Percentiles rank a stretch among this genome's conserved stretches.
Evolutionary conservation across 352 stramenopile species (phyloP).

Genomic region (Chrysophaeum taylorii): DNA sequence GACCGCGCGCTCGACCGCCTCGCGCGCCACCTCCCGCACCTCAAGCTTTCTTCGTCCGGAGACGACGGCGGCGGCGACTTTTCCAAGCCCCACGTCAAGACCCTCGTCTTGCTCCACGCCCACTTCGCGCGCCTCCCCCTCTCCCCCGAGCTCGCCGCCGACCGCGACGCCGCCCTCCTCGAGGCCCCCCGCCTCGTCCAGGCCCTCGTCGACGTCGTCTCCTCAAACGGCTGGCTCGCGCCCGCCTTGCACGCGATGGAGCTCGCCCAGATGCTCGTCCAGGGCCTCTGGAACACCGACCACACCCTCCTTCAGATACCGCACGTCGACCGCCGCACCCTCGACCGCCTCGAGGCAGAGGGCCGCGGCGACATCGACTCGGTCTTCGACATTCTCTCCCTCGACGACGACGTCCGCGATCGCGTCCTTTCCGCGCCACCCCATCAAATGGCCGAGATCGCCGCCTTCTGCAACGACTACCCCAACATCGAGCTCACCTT

Average conservation of each 20-base stretch:
- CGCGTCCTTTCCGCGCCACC: slow-evolving; percentile 68
- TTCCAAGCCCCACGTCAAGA: slow-evolving; percentile 85
- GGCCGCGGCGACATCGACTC: slow-evolving; percentile 61
- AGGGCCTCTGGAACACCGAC: slow-evolving; percentile 94
- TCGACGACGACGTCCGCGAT: slow-evolving; percentile 63
- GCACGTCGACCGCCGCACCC: slow-evolving; percentile 83
- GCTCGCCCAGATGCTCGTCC: slow-evolving; percentile 96
- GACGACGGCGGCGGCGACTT: too few relatives aligned
- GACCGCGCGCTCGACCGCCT: slow-evolving; percentile 81
- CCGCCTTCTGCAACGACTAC: slow-evolving; percentile 98
- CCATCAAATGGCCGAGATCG: slow-evolving; percentile 86
- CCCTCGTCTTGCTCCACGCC: slow-evolving; percentile 87
- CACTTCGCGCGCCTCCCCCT: slow-evolving; percentile 89
- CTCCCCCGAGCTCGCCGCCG: slow-evolving; percentile 72
- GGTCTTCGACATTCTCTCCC: slow-evolving; percentile 67
- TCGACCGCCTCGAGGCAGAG: slow-evolving; percentile 43
- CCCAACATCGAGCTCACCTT: slow-evolving; percentile 92
- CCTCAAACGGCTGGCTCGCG: slow-evolving; percentile 95
- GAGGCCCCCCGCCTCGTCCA: slow-evolving; percentile 85
- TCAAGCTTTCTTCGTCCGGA: slow-evolving; percentile 6
- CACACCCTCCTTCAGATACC: slow-evolving; percentile 88
- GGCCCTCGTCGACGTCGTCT: slow-evolving; percentile 97
- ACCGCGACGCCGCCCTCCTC: slow-evolving; percentile 77
- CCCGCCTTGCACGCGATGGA: slow-evolving; percentile 96
- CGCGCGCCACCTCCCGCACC: slow-evolving; percentile 74